Percentiles rank a stretch among this genome's conserved stretches.
phyloP scores from a whole-genome alignment of 2,329 filamentous ascomycete genomes.

The Periconia sp. region DNA sequence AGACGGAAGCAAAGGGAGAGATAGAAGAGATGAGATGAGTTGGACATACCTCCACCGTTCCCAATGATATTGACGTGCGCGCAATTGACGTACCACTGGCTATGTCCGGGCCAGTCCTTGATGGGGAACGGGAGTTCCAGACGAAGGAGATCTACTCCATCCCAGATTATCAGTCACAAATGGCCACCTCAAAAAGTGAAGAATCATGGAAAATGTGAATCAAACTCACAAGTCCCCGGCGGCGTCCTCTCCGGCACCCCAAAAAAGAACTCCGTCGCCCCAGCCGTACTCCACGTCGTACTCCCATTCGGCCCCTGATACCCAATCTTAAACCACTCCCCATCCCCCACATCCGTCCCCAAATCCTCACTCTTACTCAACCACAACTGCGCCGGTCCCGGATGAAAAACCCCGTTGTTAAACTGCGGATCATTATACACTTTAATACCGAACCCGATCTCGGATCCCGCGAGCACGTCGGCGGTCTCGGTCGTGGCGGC shows the following conservation, averaged over 20 bases:
- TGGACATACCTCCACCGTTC: conserved; percentile 3
- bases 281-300: conserved; percentile 1
- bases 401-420: conserved; percentile 8
- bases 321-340: conserved; percentile 14
- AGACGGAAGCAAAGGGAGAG: background rate
- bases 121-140: conserved; percentile 8
- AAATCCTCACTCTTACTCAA: conserved; percentile 7
- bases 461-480: conserved; percentile 2
- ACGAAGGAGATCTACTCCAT: conserved; percentile 7
- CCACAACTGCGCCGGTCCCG: conserved; percentile 9
- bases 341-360: conserved; percentile 3
- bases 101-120: conserved; percentile 6
- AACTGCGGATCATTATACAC: background rate
- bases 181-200: background rate
- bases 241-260: conserved; percentile 4
- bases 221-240: conserved; percentile 5
- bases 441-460: conserved; percentile 5
- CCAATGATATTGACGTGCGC: conserved; percentile 11
- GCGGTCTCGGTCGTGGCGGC: conserved; percentile 3
- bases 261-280: conserved; percentile 8
- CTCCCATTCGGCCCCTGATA: conserved; percentile 4
- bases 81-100: conserved; percentile 14
- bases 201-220: no score
- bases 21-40: background rate
- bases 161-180: background rate